Evolutionary conservation across 495 filamentous ascomycete species (phyloP).

Genomic region (Bryoglossum gracile): DNA sequence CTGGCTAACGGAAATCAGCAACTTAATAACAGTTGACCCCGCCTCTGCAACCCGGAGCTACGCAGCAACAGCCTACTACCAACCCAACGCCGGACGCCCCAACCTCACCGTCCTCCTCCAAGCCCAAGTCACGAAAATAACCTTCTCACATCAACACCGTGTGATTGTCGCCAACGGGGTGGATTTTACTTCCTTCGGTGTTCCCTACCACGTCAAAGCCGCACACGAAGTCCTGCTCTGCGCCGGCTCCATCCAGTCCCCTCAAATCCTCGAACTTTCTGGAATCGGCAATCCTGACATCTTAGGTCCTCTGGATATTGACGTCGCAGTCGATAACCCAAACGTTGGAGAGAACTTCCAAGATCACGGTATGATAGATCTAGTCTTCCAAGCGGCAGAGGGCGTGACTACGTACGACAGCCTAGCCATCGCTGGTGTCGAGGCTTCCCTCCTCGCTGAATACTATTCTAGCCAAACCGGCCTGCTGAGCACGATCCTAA

Average conservation of each 20-base stretch:
- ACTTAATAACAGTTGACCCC: neutral
- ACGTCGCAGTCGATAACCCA: constrained; percentile 31
- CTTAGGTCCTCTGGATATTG: constrained; percentile 38
- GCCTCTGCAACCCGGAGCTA: constrained; percentile 8
- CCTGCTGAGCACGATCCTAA: constrained; percentile 3
- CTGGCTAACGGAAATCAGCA: neutral
- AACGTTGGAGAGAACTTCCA: constrained; percentile 46
- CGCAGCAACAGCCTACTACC: constrained; percentile 4
- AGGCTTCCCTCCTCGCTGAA: constrained; percentile 29
- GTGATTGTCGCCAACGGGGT: constrained; percentile 1
- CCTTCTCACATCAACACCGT: neutral
- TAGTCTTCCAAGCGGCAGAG: constrained; percentile 33
- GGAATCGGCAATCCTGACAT: constrained; percentile 18
- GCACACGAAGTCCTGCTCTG: constrained; percentile 15
- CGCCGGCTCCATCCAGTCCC: constrained; percentile 14
- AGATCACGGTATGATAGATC: constrained; percentile 50
- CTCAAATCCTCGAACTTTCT: constrained; percentile 19
- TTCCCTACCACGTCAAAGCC: neutral
- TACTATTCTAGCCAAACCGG: constrained; percentile 32
- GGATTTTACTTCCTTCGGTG: constrained; percentile 32
- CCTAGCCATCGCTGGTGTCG: constrained; percentile 3
- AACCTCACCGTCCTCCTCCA: constrained; percentile 12
- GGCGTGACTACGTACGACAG: constrained; percentile 11
- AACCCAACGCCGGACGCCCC: constrained; percentile 10
- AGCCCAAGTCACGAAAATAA: constrained; percentile 3